Evolutionary conservation across 139 green algal species (phyloP).

Genomic region (Tetradesmus lagerheimii): DNA sequence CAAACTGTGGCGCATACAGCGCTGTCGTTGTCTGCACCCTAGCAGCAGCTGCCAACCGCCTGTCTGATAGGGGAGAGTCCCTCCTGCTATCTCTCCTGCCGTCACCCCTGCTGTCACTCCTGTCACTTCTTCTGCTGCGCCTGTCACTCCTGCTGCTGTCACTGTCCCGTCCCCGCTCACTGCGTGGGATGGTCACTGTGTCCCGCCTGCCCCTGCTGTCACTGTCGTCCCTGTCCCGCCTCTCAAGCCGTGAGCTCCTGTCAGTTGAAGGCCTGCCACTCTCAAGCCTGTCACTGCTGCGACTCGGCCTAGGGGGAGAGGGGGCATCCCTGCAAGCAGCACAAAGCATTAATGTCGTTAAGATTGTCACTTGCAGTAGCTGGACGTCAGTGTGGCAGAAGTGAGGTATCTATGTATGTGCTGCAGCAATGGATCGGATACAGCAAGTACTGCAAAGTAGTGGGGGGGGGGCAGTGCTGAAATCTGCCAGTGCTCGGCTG

Average conservation of each 20-base stretch:
- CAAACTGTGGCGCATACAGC: not conserved
- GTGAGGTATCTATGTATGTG: too few species aligned
- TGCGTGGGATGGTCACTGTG: not conserved
- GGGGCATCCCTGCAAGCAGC: not conserved
- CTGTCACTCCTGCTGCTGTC: not conserved
- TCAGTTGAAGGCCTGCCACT: not conserved
- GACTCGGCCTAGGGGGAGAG: not conserved
- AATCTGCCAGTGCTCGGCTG: too few species aligned
- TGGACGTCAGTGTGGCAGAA: too few species aligned
- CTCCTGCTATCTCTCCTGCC: not conserved
- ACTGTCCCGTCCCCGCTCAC: not conserved
- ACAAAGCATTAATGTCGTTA: not conserved
- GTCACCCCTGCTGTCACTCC: not conserved
- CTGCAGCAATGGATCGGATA: too few species aligned
- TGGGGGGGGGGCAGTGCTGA: too few species aligned
- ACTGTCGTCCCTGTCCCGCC: not conserved
- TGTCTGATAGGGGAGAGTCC: too few species aligned
- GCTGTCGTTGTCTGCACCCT: not conserved
- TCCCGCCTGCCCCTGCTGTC: not conserved
- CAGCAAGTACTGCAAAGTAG: too few species aligned
- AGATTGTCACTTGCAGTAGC: not conserved
- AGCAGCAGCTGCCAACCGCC: too few species aligned
- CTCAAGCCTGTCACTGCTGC: not conserved
- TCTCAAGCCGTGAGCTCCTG: not conserved
- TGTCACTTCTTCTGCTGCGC: not conserved